Evolutionary conservation across 2,329 filamentous ascomycete species (phyloP).

Genomic region (Fusarium tuaranense): DNA sequence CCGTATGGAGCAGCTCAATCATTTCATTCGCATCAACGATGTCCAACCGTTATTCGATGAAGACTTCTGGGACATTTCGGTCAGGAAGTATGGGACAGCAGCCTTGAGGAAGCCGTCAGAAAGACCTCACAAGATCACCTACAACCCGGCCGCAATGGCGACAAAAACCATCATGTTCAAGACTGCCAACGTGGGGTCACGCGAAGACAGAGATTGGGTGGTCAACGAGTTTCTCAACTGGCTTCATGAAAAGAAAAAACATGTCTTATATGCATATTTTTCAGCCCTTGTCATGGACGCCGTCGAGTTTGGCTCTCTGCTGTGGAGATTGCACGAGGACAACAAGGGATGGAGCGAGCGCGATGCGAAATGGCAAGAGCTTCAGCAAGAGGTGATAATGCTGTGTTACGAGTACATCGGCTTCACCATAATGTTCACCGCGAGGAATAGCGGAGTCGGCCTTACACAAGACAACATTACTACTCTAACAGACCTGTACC

Average conservation of each 20-base stretch:
- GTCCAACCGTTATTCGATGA: conserved; percentile 36
- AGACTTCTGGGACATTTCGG: conserved; percentile 43
- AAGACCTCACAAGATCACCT: conserved; percentile 35
- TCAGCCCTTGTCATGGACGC: conserved; percentile 32
- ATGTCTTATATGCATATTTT: conserved; percentile 32
- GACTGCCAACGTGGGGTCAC: background rate
- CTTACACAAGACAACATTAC: background rate
- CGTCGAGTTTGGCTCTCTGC: conserved; percentile 26
- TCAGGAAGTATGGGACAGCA: conserved; percentile 41
- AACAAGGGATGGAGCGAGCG: background rate
- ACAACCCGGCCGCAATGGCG: conserved; percentile 12
- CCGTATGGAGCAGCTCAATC: conserved; percentile 6
- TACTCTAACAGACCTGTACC: background rate
- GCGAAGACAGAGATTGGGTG: conserved; percentile 2
- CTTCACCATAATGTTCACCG: background rate
- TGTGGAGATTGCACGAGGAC: conserved; percentile 18
- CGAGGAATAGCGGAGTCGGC: background rate
- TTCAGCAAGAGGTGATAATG: conserved; percentile 9
- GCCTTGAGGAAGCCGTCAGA: conserved; percentile 32
- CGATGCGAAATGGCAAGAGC: background rate
- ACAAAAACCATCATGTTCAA: no score
- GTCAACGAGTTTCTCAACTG: conserved; percentile 1
- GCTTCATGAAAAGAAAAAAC: background rate
- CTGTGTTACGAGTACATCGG: conserved; percentile 25
- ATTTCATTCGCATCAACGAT: conserved; percentile 28